Evolutionary conservation across 2,329 filamentous ascomycete species (phyloP), one percentile per base, ranked within the genome.

Genomic region (Phaeophleospora eucalypticola): DNA sequence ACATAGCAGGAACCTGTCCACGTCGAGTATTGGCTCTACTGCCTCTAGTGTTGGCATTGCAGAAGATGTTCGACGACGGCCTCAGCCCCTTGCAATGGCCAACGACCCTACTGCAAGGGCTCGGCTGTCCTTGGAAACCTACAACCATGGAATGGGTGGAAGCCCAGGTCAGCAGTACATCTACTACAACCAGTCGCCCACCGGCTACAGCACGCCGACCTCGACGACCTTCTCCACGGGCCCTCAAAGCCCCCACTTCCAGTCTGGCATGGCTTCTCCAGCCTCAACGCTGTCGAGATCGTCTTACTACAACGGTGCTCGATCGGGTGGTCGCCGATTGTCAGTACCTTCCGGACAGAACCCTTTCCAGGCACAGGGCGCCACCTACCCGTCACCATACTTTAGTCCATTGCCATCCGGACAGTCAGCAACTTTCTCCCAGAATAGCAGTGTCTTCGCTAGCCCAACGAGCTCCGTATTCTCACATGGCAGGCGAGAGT

Each of bases 1-100:
- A 1, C 90, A 96, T 66, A 87, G 84, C 58, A 74, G 82, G 46
- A 95, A 95, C 65, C 71, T 95, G 2, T 96, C 90, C 0, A 82
- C 88, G 2, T 95, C 90, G 0, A 95, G 89, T 66, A 89, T 96
- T 58, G 76, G 81, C 19, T 91, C 88, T 1, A 83, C 84, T 4
- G 72, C 81, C 44, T 89, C 87, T 1, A 83, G 75, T 40, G 84
- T 84, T 49, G 83, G 79, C 53, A 71, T 78, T n/a, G 73, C 77
- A 17, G 81, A 82, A 36, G 86, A 89, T 47, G 68, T 78, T 33
- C 80, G 88, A 41, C 81, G 86, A 49, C 80, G 87, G 19, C 90
- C 89, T 4, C 83, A 88, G 17, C 87, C 89, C 1, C 72, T 95
- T 16, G 85, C 91, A 49, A 93, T 94, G 83, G 51, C 53, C 15